These are phyloP conservation scores for Verticillium nubilum DNA, from an alignment of 2,329 filamentous ascomycete genomes.

Conservation along the genomic window DNA sequence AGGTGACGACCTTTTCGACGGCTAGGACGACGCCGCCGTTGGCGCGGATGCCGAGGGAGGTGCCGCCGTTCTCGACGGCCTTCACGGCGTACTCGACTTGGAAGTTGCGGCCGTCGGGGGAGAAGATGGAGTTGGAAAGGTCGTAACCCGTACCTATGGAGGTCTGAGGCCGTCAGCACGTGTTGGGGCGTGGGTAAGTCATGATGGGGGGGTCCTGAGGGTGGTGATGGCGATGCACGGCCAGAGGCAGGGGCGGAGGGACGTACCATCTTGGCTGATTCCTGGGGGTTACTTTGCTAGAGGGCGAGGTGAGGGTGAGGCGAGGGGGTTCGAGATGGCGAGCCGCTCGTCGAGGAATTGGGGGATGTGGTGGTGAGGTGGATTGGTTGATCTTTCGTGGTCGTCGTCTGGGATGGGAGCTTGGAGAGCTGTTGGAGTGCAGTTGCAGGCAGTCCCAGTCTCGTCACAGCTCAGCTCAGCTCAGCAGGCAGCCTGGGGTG, in stretches of 20 bases:
- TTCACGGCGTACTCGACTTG: conserved; percentile 99
- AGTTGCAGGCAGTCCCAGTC: neutral
- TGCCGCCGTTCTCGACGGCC: conserved; percentile 96
- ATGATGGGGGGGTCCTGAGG: neutral
- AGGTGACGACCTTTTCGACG: conserved; percentile 92
- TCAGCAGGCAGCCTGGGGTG: conserved; percentile 36
- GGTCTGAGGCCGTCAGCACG: conserved; percentile 54
- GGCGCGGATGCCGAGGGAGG: conserved; percentile 91
- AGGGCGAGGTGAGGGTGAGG: neutral
- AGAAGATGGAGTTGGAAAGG: conserved; percentile 99
- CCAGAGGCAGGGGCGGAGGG: neutral
- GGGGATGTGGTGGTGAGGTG: neutral
- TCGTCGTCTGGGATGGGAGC: neutral
- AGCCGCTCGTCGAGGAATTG: neutral
- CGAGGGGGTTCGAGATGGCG: neutral
- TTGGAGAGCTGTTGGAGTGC: neutral
- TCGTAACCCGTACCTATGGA: conserved; percentile 99
- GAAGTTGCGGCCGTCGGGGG: conserved; percentile 97
- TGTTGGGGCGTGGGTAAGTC: neutral
- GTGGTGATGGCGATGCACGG: neutral
- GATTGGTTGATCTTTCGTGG: neutral
- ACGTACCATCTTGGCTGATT: neutral
- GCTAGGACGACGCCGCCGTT: conserved; percentile 96
- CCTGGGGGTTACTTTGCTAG: neutral
- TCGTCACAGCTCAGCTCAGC: neutral